Conservation (phyloP, 2,329 filamentous ascomycete species). For the Penicillium sp. region DNA sequence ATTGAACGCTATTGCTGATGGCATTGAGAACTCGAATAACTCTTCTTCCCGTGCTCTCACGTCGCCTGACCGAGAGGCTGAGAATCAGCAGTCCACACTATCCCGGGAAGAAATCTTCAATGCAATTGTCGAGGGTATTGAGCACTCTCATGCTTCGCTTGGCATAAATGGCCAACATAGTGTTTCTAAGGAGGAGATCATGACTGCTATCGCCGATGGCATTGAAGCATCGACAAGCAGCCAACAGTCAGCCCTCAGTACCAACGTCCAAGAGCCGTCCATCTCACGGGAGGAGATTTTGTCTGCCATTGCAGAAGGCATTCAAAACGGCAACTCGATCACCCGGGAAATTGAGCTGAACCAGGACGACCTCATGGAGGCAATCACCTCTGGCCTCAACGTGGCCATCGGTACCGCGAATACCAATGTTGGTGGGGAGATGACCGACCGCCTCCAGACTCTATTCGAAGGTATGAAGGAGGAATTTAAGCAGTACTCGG, state of each 20-base stretch:
- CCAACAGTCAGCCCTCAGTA: conserved; percentile 35
- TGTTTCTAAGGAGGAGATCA: conserved; percentile 10
- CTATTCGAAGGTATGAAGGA: conserved; percentile 60
- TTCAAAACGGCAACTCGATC: conserved; percentile 47
- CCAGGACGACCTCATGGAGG: conserved; percentile 56
- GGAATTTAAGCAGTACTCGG: conserved; percentile 74
- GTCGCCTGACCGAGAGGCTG: background rate
- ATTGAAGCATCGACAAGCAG: conserved; percentile 20
- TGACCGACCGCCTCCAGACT: conserved; percentile 58
- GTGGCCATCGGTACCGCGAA: conserved; percentile 52
- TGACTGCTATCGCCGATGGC: conserved; percentile 19
- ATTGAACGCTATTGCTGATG: conserved; percentile 6
- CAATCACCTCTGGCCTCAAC: conserved; percentile 56
- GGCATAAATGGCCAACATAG: background rate
- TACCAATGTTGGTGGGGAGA: conserved; percentile 53
- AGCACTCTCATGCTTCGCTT: conserved; percentile 1
- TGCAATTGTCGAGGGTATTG: conserved; percentile 5
- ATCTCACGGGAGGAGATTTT: conserved; percentile 56
- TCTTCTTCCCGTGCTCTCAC: conserved; percentile 1
- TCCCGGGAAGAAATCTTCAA: conserved; percentile 6
- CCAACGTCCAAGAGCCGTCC: conserved; percentile 35
- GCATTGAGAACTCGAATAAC: conserved; percentile 2
- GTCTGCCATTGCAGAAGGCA: conserved; percentile 57
- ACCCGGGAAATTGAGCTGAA: conserved; percentile 60
- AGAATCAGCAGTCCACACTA: background rate